phyloP scores from a whole-genome alignment of 2,329 filamentous ascomycete genomes.

The Colletotrichum graminicola region DNA sequence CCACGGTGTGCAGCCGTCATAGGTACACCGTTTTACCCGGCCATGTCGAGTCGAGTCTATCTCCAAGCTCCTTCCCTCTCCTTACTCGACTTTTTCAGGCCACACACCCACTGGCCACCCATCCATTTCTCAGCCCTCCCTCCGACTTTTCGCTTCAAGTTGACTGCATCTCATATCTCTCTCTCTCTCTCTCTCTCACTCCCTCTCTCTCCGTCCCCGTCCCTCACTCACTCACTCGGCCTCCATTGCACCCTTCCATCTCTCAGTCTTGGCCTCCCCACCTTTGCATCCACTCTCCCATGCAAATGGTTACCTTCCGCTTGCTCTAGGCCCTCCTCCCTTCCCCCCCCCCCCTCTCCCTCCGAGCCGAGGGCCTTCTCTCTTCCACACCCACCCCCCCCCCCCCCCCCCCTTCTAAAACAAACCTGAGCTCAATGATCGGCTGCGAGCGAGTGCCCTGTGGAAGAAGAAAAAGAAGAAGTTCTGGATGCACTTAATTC shows the following conservation, averaged over 20 bases:
- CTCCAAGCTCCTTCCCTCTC: not conserved
- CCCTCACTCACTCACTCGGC: not conserved
- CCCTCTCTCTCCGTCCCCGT: not conserved
- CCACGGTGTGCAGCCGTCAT: constrained; percentile 6
- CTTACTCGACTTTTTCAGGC: not conserved
- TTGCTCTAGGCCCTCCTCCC: not conserved
- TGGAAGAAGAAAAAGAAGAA: constrained; percentile 11
- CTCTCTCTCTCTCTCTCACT: not conserved
- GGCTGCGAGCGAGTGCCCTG: not conserved
- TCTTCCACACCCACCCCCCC: not conserved
- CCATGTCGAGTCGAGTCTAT: not conserved
- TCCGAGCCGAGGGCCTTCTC: not conserved
- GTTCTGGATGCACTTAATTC: constrained; percentile 35
- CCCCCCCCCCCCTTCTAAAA: not conserved
- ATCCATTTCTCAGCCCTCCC: constrained; percentile 9
- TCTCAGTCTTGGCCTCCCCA: constrained; percentile 11
- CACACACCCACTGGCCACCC: constrained; percentile 18
- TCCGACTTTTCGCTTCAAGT: constrained; percentile 7
- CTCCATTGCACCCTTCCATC: not conserved
- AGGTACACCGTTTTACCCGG: not conserved
- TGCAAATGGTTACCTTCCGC: not conserved
- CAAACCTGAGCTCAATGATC: constrained; percentile 25
- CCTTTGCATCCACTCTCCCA: constrained; percentile 11
- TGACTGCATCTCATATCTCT: not conserved
- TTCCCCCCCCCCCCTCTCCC: no score